Evolutionary conservation across 2,329 filamentous ascomycete genomes (phyloP).

Genomic region (Cercospora nicotianae): DNA sequence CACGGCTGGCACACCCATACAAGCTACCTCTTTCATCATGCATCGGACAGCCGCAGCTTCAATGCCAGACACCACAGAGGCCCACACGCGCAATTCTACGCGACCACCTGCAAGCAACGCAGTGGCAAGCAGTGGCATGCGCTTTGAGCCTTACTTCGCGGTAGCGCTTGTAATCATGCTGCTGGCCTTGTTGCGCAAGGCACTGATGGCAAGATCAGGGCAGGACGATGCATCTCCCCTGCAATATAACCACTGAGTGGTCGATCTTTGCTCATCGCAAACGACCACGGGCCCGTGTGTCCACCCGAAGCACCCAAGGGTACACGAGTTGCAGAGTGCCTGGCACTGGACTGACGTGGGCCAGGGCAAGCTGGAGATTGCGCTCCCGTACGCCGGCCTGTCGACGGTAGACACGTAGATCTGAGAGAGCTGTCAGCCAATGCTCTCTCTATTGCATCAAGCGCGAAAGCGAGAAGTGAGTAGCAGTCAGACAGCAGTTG

Average conservation of each 20-base stretch:
- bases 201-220: background rate
- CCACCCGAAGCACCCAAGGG: background rate
- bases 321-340: background rate
- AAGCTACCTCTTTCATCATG: background rate
- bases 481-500: conserved; percentile 39
- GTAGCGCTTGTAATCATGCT: background rate
- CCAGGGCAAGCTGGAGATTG: background rate
- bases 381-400: background rate
- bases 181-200: background rate
- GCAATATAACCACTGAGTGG: background rate
- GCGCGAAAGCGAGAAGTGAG: background rate
- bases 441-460: background rate
- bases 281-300: background rate
- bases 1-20: background rate
- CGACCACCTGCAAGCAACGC: background rate
- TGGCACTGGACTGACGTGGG: background rate
- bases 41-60: background rate
- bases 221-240: background rate
- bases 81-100: background rate
- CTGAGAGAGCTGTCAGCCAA: background rate
- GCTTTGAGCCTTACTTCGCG: background rate
- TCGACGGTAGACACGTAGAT: background rate
- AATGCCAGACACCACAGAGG: background rate
- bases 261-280: background rate
- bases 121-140: background rate